Evolutionary conservation across 805 yeast genomes (phyloP).

Genomic region (Ogataea salicorniae): DNA sequence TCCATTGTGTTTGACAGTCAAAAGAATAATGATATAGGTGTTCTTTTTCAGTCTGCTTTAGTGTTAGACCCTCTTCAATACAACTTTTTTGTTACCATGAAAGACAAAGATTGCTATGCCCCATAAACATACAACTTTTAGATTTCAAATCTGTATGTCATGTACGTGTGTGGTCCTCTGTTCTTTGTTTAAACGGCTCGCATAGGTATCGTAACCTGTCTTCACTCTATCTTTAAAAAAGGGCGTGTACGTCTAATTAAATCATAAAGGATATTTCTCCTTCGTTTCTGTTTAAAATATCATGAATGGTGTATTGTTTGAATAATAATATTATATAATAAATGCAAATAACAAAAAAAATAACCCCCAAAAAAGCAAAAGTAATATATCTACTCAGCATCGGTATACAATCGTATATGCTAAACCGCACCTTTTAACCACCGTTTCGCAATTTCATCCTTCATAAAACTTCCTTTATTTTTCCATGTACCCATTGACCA

Average conservation of each 20-base stretch:
- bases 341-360: background rate
- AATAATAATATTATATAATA: too few species aligned
- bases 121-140: too few species aligned
- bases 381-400: background rate
- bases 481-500: conserved; percentile 71
- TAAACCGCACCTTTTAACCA: conserved; percentile 45
- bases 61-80: background rate
- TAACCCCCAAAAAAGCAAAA: background rate
- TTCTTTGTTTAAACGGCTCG: background rate
- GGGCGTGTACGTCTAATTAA: background rate
- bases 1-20: conserved; percentile 40
- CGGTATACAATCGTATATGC: background rate
- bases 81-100: too few species aligned
- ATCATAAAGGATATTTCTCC: too few species aligned
- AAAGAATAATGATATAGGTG: background rate
- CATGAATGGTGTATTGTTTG: too few species aligned
- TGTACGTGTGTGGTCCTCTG: background rate
- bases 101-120: too few species aligned
- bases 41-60: background rate
- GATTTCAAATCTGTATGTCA: too few species aligned
- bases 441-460: conserved; percentile 48
- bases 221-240: too few species aligned
- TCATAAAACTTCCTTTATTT: conserved; percentile 39
- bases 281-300: too few species aligned
- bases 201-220: too few species aligned